These are phyloP conservation scores for Aspergillus sclerotialis DNA, from an alignment of 2,329 filamentous ascomycete genomes.

Conservation along the genomic window DNA sequence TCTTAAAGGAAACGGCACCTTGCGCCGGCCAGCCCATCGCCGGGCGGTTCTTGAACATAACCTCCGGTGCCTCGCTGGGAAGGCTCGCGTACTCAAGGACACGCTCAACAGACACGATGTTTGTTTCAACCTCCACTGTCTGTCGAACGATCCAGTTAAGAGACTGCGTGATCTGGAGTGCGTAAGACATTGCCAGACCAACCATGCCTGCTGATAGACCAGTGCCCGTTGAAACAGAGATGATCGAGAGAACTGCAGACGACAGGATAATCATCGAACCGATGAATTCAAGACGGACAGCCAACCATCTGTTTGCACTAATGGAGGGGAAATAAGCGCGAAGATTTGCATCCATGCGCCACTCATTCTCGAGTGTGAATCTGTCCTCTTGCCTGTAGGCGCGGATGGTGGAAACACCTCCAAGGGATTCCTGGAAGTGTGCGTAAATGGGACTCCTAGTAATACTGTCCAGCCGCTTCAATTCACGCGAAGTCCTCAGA, in stretches of 20 bases:
- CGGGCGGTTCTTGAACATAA: slow-evolving; percentile 79
- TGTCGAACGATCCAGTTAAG: slow-evolving; percentile 99
- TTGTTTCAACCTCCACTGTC: slow-evolving; percentile 99
- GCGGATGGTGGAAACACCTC: slow-evolving; percentile 88
- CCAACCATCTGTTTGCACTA: slow-evolving; percentile 89
- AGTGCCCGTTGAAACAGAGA: slow-evolving; percentile 65
- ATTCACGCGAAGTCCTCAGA: slow-evolving; percentile 85
- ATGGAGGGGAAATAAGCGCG: slow-evolving; percentile 94
- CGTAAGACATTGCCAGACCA: slow-evolving; percentile 94
- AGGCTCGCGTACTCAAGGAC: slow-evolving; percentile 91
- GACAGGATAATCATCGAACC: slow-evolving; percentile 88
- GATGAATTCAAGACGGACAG: slow-evolving; percentile 89
- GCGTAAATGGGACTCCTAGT: slow-evolving; percentile 95
- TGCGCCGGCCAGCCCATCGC: slow-evolving; percentile 86
- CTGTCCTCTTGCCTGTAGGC: slow-evolving; percentile 84
- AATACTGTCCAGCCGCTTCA: slow-evolving; percentile 92
- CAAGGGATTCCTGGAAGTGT: slow-evolving; percentile 95
- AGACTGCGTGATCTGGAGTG: slow-evolving; percentile 91
- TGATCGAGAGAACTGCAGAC: slow-evolving; percentile 73
- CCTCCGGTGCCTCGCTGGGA: slow-evolving; percentile 89
- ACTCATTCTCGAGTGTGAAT: slow-evolving; percentile 91
- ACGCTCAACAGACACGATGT: slow-evolving; percentile 96
- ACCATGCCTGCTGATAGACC: slow-evolving; percentile 66
- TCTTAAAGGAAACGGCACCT: slow-evolving; percentile 81
- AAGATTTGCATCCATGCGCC: slow-evolving; percentile 91